Evolutionary conservation across 805 yeast genomes (phyloP).

Genomic region (Kregervanrija fluxuum): DNA sequence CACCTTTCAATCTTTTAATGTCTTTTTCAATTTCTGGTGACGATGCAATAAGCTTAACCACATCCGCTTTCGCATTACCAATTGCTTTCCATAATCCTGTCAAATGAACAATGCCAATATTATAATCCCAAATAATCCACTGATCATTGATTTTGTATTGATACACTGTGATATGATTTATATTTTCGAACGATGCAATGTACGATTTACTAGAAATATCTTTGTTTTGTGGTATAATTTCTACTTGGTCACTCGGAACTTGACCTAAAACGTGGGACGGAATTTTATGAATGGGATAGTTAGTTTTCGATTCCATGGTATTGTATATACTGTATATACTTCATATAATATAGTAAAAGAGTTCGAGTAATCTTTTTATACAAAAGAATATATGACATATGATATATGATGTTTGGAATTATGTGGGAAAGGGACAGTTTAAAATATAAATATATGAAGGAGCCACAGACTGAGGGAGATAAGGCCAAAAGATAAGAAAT

Average conservation of each 20-base stretch:
- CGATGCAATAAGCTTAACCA: constrained; percentile 60
- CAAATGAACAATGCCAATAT: constrained; percentile 77
- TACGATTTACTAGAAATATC: constrained; percentile 39
- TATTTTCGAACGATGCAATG: constrained; percentile 67
- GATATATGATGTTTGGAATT: no score
- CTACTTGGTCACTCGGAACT: constrained; percentile 17
- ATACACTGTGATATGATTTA: constrained; percentile 61
- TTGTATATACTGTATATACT: no score
- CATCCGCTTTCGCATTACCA: constrained; percentile 68
- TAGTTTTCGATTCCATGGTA: constrained; percentile 7
- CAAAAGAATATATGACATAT: no score
- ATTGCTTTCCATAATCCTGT: constrained; percentile 84
- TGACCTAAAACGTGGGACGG: constrained; percentile 9
- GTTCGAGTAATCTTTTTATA: no score
- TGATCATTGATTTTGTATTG: constrained; percentile 65
- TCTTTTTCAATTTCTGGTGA: constrained; percentile 58
- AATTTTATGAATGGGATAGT: constrained; percentile 20
- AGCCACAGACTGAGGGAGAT: no score
- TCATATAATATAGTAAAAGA: no score
- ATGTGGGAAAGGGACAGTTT: no score
- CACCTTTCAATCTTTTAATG: constrained; percentile 78
- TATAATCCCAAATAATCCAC: constrained; percentile 81
- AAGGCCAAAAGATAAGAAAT: no score
- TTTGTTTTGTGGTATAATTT: constrained; percentile 14
- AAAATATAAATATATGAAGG: no score